Base-by-base conservation (phyloP, 352 stramenopile species). In the Phytophthora meadii region DNA sequence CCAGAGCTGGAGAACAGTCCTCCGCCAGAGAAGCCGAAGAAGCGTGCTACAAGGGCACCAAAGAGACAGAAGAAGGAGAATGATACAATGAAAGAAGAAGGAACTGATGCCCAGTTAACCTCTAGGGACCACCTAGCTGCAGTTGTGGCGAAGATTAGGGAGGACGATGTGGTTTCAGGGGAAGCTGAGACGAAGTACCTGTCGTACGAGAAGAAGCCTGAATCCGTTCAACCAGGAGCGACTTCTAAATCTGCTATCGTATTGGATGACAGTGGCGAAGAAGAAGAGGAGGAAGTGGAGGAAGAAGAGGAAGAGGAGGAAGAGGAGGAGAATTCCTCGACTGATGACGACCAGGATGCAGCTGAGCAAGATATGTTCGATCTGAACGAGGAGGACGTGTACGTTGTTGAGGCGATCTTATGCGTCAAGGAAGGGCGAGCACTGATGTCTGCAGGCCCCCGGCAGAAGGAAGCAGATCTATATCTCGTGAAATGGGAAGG, bases 401-500 rank as follows among this genome's bases (percentile, higher is more conserved):
- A 84, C 36, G 74, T 89, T 15, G 84, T 92, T 10, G 84, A 92
- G 58, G 81, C 79, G 4, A 89, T 92, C 30, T 55, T 92, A n/a
- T 79, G 85, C 37, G 72, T 88, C 22, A 90, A 90, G 59, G 67
- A 81, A 47, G 83, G 83, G 9, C 71, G 79, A 8, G 71, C 72
- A 12, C 50, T 88, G 19, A 36, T 81, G 25, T 78, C 70, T 2
- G 61, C 45, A 32, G 72, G 61, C 15, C 53, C 59, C 2, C 61
- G 61, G 4, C 66, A 68, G 1, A 92, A 92, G 54, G 84, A 92
- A 46, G 66, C 72, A 7, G 84, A 92, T 54, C 61, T 90, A 39
- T 92, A 84, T 44, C 74, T 93, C 7, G 82, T 92, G 32, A 93
- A 93, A 44, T 93, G 85, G 85, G 82, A 89, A 50, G 76, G 77